Conservation (phyloP, 192 early-diverging fungal genomes). For the Backusella luteola region DNA sequence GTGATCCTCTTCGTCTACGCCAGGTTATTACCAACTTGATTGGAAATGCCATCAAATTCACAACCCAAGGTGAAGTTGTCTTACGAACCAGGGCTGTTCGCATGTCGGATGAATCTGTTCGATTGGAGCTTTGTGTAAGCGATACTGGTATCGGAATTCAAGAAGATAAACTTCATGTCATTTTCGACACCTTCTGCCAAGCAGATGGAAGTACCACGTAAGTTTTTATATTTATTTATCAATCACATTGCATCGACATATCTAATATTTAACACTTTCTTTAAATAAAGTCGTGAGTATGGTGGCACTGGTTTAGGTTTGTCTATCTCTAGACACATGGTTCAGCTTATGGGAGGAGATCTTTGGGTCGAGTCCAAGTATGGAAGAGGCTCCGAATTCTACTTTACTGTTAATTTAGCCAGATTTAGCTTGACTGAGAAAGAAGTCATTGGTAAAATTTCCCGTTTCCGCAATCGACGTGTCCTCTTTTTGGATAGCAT, state of each 20-base stretch:
- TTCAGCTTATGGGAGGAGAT: constrained; percentile 73
- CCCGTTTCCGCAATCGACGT: constrained; percentile 58
- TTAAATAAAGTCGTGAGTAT: constrained; percentile 58
- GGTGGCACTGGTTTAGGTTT: constrained; percentile 86
- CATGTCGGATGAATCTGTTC: constrained; percentile 37
- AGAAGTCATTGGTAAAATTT: constrained; percentile 41
- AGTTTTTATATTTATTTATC: constrained; percentile 2
- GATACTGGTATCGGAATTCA: constrained; percentile 88
- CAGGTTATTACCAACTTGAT: constrained; percentile 76
- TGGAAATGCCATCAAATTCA: constrained; percentile 75
- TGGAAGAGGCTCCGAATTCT: constrained; percentile 74
- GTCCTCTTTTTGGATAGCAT: constrained; percentile 62
- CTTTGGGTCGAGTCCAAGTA: constrained; percentile 75
- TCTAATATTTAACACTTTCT: background rate
- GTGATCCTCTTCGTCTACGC: constrained; percentile 64
- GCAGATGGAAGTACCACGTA: constrained; percentile 76
- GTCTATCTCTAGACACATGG: constrained; percentile 76
- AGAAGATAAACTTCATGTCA: constrained; percentile 68
- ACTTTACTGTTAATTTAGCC: constrained; percentile 65
- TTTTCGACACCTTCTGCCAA: constrained; percentile 83
- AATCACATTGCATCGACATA: background rate
- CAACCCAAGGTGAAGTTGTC: constrained; percentile 37
- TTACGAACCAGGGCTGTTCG: constrained; percentile 9
- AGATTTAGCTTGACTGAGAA: constrained; percentile 38
- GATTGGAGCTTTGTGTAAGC: constrained; percentile 65